Evolutionary conservation across 345 rosid species (phyloP).

Genomic region (Rubroshorea leprosula): DNA sequence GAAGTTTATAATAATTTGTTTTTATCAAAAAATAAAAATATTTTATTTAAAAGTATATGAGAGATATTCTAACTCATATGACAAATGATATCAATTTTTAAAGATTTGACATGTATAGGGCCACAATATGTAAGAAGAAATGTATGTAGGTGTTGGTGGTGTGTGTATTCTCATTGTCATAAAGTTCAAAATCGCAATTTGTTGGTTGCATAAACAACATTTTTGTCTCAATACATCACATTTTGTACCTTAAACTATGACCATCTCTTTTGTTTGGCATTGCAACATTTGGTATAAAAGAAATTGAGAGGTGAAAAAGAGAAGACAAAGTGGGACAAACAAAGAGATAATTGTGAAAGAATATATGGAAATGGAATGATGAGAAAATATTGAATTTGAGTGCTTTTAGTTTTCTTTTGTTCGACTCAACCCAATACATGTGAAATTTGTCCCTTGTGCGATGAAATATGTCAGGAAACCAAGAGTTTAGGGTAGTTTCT

Average conservation of each 20-base stretch:
- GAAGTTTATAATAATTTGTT: no score
- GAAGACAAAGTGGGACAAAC: neutral
- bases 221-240: neutral
- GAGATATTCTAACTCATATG: no score
- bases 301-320: neutral
- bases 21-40: no score
- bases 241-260: neutral
- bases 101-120: no score
- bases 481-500: slow-evolving; percentile 7
- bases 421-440: slow-evolving; percentile 1
- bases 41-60: no score
- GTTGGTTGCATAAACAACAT: neutral
- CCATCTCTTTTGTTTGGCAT: neutral
- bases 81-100: no score
- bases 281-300: neutral
- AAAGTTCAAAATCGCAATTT: neutral
- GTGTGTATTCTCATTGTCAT: neutral
- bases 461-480: neutral
- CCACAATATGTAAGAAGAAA: neutral
- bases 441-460: neutral
- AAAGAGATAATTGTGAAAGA: neutral
- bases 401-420: neutral
- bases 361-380: slow-evolving; percentile 4
- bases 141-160: neutral
- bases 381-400: neutral